Evolutionary conservation across 805 yeast genomes (phyloP).

Genomic region (Cyberlindnera meyerae): DNA sequence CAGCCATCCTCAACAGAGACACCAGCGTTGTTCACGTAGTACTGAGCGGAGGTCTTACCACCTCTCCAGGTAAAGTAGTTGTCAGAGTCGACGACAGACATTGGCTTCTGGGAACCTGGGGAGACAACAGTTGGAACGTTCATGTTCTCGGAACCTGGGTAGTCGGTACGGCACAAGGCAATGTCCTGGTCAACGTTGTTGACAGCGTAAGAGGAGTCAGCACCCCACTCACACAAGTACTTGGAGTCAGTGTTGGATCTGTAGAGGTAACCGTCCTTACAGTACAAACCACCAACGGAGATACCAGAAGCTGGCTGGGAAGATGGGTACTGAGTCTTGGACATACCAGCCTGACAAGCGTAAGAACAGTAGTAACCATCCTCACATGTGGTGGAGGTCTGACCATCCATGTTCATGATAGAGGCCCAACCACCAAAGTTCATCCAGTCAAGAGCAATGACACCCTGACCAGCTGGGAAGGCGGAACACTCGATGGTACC

Average conservation of each 20-base stretch:
- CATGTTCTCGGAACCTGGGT: conserved; percentile 99
- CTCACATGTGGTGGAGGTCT: conserved; percentile 66
- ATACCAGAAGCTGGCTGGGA: conserved; percentile 84
- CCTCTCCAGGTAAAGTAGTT: conserved; percentile 82
- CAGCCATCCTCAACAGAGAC: conserved; percentile 86
- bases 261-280: conserved; percentile 82
- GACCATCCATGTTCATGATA: conserved; percentile 52
- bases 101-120: conserved; percentile 59
- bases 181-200: conserved; percentile 61
- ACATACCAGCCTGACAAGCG: conserved; percentile 98
- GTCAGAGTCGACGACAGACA: conserved; percentile 77
- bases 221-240: conserved; percentile 87
- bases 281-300: conserved; percentile 88
- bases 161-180: conserved; percentile 96
- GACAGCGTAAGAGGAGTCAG: conserved; percentile 60
- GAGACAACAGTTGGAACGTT: conserved; percentile 81
- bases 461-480: conserved; percentile 83
- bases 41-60: conserved; percentile 84
- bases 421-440: conserved; percentile 46
- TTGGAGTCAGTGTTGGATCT: conserved; percentile 63
- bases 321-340: conserved; percentile 97
- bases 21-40: conserved; percentile 97
- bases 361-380: conserved; percentile 96
- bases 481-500: conserved; percentile 64
- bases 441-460: conserved; percentile 61